Evolutionary conservation across 2,329 filamentous ascomycete species (phyloP), one percentile per base, ranked within the genome.

Genomic region (Cercospora sojina): DNA sequence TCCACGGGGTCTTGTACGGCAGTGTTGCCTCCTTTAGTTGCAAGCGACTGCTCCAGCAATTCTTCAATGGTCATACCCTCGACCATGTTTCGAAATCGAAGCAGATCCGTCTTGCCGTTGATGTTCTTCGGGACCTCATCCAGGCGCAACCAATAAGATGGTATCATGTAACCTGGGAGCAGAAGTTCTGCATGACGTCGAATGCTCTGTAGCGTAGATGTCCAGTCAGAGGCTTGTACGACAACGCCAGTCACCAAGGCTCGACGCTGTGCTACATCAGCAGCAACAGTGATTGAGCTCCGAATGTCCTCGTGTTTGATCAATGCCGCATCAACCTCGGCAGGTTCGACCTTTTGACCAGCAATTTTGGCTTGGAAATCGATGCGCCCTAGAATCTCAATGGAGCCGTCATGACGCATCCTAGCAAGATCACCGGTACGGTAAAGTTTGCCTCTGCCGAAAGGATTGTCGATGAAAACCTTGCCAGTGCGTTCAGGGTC

Each of bases 291-390:
- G 35, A 38, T 38, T 7, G 35, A 38, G 35, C 35, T 38, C 16
- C 27, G 53, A 20, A 60, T 23, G 25, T 16, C 23, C 27, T 55
- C n/a, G 20, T 62, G 59, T 23, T 53, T 53, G 35, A 29, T n/a
- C 13, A 92, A 78, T 20, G 84, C 80, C 12, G 84, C 84, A 64
- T 87, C 89, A 58, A 95, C 88, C 73, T 94, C 91, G 1, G 85
- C 85, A 12, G 92, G 83, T 73, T 95, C 91, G 35, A 95, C 87
- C 51, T 90, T 82, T 70, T 93, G 90, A 0, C 92, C 91, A 41
- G 90, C 85, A 12, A 95, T 82, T 75, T 94, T 95, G 61, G 93
- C 82, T 76, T 94, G 91, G 66, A 89, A 89, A 71, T 94, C 91
- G 20, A 88, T 82, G 25, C 91, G 85, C 16, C 91, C 90, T 8